Base-by-base conservation (phyloP, 331 rosid genomes). In the Spiraea crenata region DNA sequence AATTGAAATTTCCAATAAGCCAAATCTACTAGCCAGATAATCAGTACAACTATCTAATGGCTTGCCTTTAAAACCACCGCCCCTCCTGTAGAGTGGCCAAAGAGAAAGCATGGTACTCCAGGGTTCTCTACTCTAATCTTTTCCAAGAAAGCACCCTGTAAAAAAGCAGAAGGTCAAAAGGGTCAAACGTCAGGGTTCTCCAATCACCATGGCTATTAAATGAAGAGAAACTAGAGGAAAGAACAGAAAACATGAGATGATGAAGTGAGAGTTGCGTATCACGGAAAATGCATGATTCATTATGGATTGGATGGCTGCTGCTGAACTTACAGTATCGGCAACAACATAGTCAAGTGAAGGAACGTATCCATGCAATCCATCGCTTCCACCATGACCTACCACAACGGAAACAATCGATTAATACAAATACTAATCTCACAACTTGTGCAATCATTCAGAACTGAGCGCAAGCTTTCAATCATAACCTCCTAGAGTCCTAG, bases 31-130 rank as follows among this genome's bases (percentile, higher is more conserved):
- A 64, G 57, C 50, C 3, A 62, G 39, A 31, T 3, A 37, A 3
- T 40, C 20, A 42, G 50, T 40, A 59, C n/a, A 51, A 65, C 19
- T 70, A 47, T 56, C 67, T 42, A 38, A 71, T 42, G 65, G 41
- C 79, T 75, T 74, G 89, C 99, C 85, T 91, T 95, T 83, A 95
- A 83, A 77, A 95, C 98, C 65, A 89, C 96, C 51, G 98, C 97
- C 31, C 99, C 99, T 35, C 99, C 99, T 15, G 99, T 91, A 60
- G 99, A 95, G 72, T 95, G 99, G 54, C 99, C 99, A 68, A 91
- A 95, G 66, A 95, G 99, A 79, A 95, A 95, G 86, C 98, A 91
- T 7, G 99, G 99, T 35, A 87, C 67, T 47, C 86, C 99, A 71
- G 96, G 96, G 86, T 95, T 91, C 72, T 95, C 99, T 11, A 83